These are phyloP conservation scores for Alternaria brassicicola DNA, from an alignment of 2,329 filamentous ascomycete species.

Conservation along the genomic window DNA sequence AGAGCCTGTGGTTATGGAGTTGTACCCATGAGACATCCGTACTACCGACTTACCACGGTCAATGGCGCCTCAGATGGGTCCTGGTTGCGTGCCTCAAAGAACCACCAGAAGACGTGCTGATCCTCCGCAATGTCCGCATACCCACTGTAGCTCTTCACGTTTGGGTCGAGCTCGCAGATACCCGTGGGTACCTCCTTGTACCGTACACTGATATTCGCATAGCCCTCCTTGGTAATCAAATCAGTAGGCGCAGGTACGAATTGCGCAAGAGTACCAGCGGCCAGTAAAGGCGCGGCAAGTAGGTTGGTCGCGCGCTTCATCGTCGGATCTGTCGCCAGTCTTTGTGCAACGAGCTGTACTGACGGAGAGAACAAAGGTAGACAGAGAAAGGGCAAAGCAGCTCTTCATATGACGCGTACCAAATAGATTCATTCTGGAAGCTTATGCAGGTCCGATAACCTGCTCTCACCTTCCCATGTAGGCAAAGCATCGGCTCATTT, in stretches of 20 bases:
- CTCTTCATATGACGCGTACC: neutral
- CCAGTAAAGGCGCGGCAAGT: conserved; percentile 24
- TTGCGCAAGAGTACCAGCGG: conserved; percentile 40
- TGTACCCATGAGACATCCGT: no score
- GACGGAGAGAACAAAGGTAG: neutral
- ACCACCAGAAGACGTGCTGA: conserved; percentile 63
- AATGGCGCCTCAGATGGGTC: conserved; percentile 61
- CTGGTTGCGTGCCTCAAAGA: conserved; percentile 61
- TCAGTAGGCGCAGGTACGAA: conserved; percentile 55
- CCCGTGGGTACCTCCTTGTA: conserved; percentile 63
- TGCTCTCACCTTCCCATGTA: conserved; percentile 7
- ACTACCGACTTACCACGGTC: conserved; percentile 49
- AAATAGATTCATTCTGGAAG: neutral
- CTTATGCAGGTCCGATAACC: conserved; percentile 6
- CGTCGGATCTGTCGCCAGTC: neutral
- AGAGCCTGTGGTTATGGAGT: no score
- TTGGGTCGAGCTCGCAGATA: conserved; percentile 63
- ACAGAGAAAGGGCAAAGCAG: neutral
- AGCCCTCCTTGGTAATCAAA: conserved; percentile 52
- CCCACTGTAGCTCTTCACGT: conserved; percentile 62
- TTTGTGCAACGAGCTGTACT: neutral
- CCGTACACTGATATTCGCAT: conserved; percentile 59
- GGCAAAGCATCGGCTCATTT: conserved; percentile 10
- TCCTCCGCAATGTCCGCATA: conserved; percentile 60
- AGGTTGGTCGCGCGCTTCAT: conserved; percentile 23